Percentiles rank a stretch among this genome's conserved stretches.
phyloP scores from a whole-genome alignment of 768 basidiomycete species.

The Astraeus odoratus region DNA sequence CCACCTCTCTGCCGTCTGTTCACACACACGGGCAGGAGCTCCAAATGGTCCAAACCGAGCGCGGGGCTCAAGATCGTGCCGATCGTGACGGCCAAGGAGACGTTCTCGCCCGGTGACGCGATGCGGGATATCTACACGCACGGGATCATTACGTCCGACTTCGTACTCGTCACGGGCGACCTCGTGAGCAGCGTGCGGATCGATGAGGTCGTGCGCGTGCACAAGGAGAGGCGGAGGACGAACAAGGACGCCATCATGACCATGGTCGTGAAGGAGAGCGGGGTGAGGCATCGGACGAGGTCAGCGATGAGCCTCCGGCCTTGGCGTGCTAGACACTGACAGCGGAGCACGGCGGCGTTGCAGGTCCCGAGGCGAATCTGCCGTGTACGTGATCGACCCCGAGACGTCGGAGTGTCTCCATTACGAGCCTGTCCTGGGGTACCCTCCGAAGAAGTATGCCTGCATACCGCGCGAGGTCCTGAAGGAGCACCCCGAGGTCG shows the following conservation, averaged over 20 bases:
- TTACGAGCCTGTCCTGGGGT: slow-evolving; percentile 70
- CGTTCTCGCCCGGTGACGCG: slow-evolving; percentile 84
- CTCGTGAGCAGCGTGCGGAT: slow-evolving; percentile 91
- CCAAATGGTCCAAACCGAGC: slow-evolving; percentile 78
- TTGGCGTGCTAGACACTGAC: slow-evolving; percentile 5
- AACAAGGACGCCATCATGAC: slow-evolving; percentile 97
- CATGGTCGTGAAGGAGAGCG: slow-evolving; percentile 83
- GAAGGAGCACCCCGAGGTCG: slow-evolving; percentile 66
- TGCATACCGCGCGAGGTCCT: slow-evolving; percentile 77
- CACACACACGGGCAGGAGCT: slow-evolving; percentile 51
- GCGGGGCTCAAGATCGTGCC: slow-evolving; percentile 79
- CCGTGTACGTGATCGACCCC: slow-evolving; percentile 73
- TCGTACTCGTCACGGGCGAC: slow-evolving; percentile 87
- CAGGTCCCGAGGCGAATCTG: slow-evolving; percentile 67
- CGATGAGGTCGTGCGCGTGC: slow-evolving; percentile 80
- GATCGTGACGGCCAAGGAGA: slow-evolving; percentile 79
- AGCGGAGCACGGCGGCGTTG: not conserved
- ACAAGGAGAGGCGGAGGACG: slow-evolving; percentile 78
- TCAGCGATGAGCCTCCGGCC: slow-evolving; percentile 27
- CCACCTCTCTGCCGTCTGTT: slow-evolving; percentile 1
- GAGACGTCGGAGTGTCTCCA: slow-evolving; percentile 77
- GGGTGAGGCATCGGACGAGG: slow-evolving; percentile 67
- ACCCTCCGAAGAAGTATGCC: slow-evolving; percentile 55
- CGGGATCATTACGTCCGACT: slow-evolving; percentile 84
- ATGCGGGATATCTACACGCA: slow-evolving; percentile 92